phyloP scores from a whole-genome alignment of 257 asterid genomes.

The Solanum corneliomulleri region DNA sequence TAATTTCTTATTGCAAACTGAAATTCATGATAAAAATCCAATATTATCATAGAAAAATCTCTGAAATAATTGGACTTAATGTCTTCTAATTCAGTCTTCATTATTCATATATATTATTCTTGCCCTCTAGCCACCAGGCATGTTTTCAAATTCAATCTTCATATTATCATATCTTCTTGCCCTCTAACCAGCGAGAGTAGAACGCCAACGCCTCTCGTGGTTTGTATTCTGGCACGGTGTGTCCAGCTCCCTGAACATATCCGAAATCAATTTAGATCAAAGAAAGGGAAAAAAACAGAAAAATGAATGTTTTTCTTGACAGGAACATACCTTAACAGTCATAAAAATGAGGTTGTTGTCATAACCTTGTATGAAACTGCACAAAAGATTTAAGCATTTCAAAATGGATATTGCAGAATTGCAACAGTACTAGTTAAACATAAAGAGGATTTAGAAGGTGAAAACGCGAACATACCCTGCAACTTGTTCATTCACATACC shows the following conservation, averaged over 20 bases:
- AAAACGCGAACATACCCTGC: slow-evolving; percentile 50
- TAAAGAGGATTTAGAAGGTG: not conserved
- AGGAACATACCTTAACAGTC: slow-evolving; percentile 57
- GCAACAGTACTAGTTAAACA: not conserved
- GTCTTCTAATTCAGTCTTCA: not conserved
- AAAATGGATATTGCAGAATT: not conserved
- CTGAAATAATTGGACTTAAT: not conserved
- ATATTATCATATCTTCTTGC: slow-evolving; percentile 27
- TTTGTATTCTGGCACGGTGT: slow-evolving; percentile 89
- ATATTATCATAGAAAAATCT: not conserved
- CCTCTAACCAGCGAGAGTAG: slow-evolving; percentile 62
- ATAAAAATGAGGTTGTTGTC: slow-evolving; percentile 69
- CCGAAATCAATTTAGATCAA: not conserved
- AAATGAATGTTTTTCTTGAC: not conserved
- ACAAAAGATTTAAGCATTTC: not conserved
- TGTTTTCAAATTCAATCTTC: not conserved
- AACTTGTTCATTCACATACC: slow-evolving; percentile 62
- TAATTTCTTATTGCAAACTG: not conserved
- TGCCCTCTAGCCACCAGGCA: slow-evolving; percentile 38
- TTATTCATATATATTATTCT: slow-evolving; percentile 20
- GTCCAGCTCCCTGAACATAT: slow-evolving; percentile 70
- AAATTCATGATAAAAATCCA: not conserved
- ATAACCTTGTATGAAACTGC: slow-evolving; percentile 70
- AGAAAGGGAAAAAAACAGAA: not conserved
- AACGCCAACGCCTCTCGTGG: slow-evolving; percentile 70